Conservation (phyloP, 1,284 basidiomycete species). For the Baeospora myosura region DNA sequence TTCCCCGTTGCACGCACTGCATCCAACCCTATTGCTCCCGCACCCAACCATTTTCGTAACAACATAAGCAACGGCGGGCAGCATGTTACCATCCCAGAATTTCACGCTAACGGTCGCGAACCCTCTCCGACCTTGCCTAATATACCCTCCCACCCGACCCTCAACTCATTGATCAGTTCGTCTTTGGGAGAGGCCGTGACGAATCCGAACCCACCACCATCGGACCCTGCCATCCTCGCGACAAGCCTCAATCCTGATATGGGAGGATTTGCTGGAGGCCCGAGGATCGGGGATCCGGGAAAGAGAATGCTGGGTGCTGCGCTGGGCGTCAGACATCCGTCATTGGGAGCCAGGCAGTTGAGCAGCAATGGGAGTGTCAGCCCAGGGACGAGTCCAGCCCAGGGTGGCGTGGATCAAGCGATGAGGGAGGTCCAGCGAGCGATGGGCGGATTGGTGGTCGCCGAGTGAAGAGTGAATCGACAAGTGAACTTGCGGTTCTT, state of each 20-base stretch:
- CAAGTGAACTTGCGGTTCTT: not conserved
- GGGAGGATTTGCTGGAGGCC: slow-evolving; percentile 27
- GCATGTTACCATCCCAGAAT: slow-evolving; percentile 45
- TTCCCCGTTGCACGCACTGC: slow-evolving; percentile 41
- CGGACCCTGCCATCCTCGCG: slow-evolving; percentile 62
- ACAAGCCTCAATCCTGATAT: slow-evolving; percentile 35
- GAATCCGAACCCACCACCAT: slow-evolving; percentile 31
- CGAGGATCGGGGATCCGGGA: slow-evolving; percentile 75
- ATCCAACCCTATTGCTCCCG: slow-evolving; percentile 28
- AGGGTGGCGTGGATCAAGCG: slow-evolving; percentile 50
- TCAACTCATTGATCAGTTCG: slow-evolving; percentile 74
- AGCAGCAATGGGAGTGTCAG: slow-evolving; percentile 32
- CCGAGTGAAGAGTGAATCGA: slow-evolving; percentile 59
- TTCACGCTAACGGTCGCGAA: slow-evolving; percentile 44
- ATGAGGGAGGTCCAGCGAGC: slow-evolving; percentile 72
- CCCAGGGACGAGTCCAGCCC: slow-evolving; percentile 26
- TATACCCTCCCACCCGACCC: slow-evolving; percentile 71
- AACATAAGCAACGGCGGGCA: slow-evolving; percentile 29
- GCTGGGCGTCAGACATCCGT: slow-evolving; percentile 71
- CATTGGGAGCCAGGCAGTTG: slow-evolving; percentile 52
- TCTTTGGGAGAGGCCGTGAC: slow-evolving; percentile 47
- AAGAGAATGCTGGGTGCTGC: slow-evolving; percentile 80
- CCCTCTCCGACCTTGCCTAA: slow-evolving; percentile 75
- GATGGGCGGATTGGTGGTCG: slow-evolving; percentile 64
- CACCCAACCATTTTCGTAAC: slow-evolving; percentile 29